phyloP scores from a whole-genome alignment of 176 grass and related monocot genomes.

The Echinochloa phyllopogon region DNA sequence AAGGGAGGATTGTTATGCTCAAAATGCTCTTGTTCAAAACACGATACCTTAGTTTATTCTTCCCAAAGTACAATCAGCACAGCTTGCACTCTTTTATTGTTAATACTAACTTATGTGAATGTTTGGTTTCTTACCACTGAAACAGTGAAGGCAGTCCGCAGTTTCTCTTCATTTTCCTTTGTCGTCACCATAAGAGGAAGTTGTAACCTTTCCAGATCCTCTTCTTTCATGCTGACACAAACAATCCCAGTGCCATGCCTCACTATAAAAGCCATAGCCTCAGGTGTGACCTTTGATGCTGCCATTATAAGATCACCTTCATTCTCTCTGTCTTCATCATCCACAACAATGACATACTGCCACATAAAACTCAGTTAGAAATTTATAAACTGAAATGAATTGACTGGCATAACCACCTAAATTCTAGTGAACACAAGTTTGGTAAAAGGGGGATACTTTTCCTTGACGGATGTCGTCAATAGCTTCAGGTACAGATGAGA shows the following conservation, averaged over 20 bases:
- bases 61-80: not conserved
- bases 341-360: conserved; percentile 94
- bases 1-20: not conserved
- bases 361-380: conserved; percentile 39
- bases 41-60: conserved; percentile 11
- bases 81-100: not conserved
- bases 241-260: conserved; percentile 95
- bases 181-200: conserved; percentile 86
- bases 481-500: conserved; percentile 86
- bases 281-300: conserved; percentile 90
- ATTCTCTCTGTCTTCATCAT: conserved; percentile 94
- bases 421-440: conserved; percentile 3
- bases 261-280: conserved; percentile 90
- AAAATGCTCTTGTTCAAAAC: conserved; percentile 9
- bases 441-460: conserved; percentile 57
- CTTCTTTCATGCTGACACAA: conserved; percentile 98
- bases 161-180: conserved; percentile 96
- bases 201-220: conserved; percentile 85
- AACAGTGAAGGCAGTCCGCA: conserved; percentile 86
- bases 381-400: conserved; percentile 10
- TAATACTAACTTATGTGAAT: not conserved
- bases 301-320: conserved; percentile 99
- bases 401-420: conserved; percentile 1
- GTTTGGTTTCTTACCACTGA: conserved; percentile 66
- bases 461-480: conserved; percentile 90